phyloP scores from a whole-genome alignment of 257 asterid species.

The Solanum bulbocastanum region DNA sequence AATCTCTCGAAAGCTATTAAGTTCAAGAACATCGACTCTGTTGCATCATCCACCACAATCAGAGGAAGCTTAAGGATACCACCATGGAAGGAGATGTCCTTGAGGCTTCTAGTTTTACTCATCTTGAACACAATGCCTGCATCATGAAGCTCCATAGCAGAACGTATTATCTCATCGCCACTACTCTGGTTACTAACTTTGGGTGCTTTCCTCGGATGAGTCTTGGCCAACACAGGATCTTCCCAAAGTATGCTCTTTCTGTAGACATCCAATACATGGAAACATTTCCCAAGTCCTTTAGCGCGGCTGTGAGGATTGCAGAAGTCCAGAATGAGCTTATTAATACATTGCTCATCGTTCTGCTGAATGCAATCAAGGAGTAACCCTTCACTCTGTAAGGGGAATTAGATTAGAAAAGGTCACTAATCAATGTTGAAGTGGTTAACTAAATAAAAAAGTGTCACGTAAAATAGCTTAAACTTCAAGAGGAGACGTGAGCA shows the following conservation, averaged over 20 bases:
- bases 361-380: background rate
- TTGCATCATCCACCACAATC: constrained; percentile 32
- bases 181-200: background rate
- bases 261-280: constrained; percentile 28
- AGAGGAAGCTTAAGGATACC: constrained; percentile 44
- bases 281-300: constrained; percentile 1
- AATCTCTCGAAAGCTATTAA: constrained; percentile 45
- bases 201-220: background rate
- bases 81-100: constrained; percentile 27
- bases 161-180: constrained; percentile 25
- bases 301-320: background rate
- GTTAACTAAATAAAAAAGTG: background rate
- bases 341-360: background rate
- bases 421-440: background rate
- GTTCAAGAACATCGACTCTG: constrained; percentile 34
- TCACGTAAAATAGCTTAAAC: background rate
- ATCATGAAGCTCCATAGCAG: constrained; percentile 46
- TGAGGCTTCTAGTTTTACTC: constrained; percentile 28
- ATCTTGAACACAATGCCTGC: constrained; percentile 35
- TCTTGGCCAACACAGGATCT: background rate
- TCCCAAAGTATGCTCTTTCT: constrained; percentile 9
- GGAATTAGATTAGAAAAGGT: background rate
- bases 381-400: background rate
- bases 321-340: constrained; percentile 7
- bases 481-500: background rate